These are phyloP conservation scores for Argentina anserina DNA, from an alignment of 306 rosid genomes.

Conservation along the genomic window DNA sequence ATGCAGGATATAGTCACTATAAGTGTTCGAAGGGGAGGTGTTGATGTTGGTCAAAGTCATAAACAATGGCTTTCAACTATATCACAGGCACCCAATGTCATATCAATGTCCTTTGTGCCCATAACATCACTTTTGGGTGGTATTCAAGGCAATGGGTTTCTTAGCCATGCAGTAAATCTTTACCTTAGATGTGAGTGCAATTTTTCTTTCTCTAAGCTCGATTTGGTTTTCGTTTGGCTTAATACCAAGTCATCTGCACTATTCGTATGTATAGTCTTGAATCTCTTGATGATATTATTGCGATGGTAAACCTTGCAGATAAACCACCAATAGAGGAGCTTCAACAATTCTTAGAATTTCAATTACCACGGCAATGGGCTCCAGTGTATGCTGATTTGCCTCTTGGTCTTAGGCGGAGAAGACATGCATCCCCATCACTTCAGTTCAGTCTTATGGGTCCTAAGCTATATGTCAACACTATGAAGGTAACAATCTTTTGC, in stretches of 20 bases:
- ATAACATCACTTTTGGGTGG: constrained; percentile 72
- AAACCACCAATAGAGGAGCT: constrained; percentile 90
- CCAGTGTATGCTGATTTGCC: constrained; percentile 85
- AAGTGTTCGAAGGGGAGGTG: constrained; percentile 71
- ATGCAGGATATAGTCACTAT: constrained; percentile 56
- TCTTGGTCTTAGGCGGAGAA: constrained; percentile 57
- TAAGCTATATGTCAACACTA: constrained; percentile 78
- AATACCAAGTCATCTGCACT: neutral
- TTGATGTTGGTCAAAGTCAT: constrained; percentile 54
- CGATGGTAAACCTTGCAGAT: constrained; percentile 47
- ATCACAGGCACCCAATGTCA: constrained; percentile 61
- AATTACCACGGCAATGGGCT: constrained; percentile 91
- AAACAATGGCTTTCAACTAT: constrained; percentile 86
- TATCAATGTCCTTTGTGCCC: constrained; percentile 84
- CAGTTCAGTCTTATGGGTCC: constrained; percentile 83
- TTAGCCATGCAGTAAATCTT: constrained; percentile 77
- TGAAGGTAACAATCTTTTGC: constrained; percentile 47
- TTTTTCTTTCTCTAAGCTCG: neutral
- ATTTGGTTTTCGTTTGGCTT: neutral
- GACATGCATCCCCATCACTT: constrained; percentile 58
- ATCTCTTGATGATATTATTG: constrained; percentile 1
- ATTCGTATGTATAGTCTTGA: neutral
- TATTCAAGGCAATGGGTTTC: constrained; percentile 70
- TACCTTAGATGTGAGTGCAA: constrained; percentile 83
- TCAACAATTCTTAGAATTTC: constrained; percentile 81